phyloP scores from a whole-genome alignment of 768 basidiomycete genomes.

The Cystofilobasidium ferigula region DNA sequence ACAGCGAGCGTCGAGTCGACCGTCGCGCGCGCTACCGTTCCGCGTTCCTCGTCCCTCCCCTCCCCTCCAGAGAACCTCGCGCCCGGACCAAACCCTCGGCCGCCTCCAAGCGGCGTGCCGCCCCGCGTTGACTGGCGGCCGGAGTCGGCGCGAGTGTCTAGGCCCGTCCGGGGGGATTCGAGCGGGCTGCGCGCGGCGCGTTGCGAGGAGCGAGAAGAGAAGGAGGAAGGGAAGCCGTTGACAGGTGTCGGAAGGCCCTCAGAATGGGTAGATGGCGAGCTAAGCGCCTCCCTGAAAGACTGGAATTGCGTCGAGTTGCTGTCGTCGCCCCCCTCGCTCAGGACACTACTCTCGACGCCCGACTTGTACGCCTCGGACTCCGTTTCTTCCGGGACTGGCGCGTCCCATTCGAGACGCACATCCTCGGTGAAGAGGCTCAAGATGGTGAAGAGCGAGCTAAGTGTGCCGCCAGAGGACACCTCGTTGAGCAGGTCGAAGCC shows the following conservation, averaged over 20 bases:
- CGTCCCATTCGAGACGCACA: conserved; percentile 64
- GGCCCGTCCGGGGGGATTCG: neutral
- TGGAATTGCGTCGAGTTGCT: neutral
- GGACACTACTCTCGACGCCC: neutral
- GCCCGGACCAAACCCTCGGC: neutral
- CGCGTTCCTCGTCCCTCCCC: conserved; percentile 31
- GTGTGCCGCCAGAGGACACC: conserved; percentile 86
- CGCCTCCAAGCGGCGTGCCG: neutral
- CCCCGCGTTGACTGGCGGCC: neutral
- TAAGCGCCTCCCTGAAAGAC: neutral
- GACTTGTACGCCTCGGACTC: neutral
- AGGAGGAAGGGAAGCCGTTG: neutral
- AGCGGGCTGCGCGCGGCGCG: neutral
- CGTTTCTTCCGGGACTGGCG: conserved; percentile 31
- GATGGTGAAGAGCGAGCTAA: conserved; percentile 94
- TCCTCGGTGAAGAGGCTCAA: conserved; percentile 92
- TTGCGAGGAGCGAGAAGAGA: neutral
- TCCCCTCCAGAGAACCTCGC: conserved; percentile 14
- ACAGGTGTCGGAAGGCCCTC: neutral
- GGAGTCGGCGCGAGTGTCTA: neutral
- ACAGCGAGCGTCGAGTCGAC: conserved; percentile 95
- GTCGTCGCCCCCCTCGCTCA: neutral
- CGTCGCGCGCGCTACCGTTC: conserved; percentile 72
- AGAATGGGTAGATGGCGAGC: neutral
- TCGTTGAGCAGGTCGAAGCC: conserved; percentile 94